Percentiles rank a stretch among this genome's conserved stretches.
Conservation (phyloP, 352 stramenopile species). For the Globisporangium emineosum region DNA sequence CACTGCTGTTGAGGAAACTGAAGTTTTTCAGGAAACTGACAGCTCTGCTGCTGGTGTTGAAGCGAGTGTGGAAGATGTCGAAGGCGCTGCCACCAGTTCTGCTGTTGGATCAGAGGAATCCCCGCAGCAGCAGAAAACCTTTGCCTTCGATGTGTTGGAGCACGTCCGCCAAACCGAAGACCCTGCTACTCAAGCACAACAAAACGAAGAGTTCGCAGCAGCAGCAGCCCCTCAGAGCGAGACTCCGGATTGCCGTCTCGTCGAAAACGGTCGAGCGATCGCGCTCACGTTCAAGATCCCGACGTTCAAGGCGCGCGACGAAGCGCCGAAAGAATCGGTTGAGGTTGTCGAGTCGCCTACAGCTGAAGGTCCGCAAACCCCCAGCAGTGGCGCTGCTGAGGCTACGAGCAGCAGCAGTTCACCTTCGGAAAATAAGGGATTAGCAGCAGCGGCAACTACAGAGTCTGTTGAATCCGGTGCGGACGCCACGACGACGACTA, state of each 20-base stretch:
- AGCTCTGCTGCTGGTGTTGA: neutral
- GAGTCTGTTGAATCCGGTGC: neutral
- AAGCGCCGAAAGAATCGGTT: constrained; percentile 13
- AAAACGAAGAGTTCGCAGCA: constrained; percentile 5
- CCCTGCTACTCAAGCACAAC: neutral
- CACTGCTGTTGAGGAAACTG: neutral
- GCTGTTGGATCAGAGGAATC: constrained; percentile 2
- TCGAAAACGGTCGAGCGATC: constrained; percentile 16
- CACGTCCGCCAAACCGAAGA: constrained; percentile 3
- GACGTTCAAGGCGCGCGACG: constrained; percentile 18
- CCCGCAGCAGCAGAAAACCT: constrained; percentile 13
- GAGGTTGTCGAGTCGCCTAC: neutral
- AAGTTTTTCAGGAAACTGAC: neutral
- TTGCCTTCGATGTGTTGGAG: constrained; percentile 25
- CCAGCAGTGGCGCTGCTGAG: neutral
- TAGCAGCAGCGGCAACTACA: neutral
- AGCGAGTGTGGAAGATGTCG: constrained; percentile 6
- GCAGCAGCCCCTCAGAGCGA: neutral
- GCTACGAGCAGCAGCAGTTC: neutral
- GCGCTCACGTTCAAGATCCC: constrained; percentile 17
- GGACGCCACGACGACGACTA: neutral
- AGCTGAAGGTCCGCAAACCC: neutral
- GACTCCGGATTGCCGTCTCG: constrained; percentile 12
- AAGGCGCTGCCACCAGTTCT: neutral
- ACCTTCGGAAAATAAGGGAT: neutral